A percentile compares a stretch with the other conserved stretches of the same genome.
Conservation (phyloP, 2,329 filamentous ascomycete genomes). For the Shiraia sp. region DNA sequence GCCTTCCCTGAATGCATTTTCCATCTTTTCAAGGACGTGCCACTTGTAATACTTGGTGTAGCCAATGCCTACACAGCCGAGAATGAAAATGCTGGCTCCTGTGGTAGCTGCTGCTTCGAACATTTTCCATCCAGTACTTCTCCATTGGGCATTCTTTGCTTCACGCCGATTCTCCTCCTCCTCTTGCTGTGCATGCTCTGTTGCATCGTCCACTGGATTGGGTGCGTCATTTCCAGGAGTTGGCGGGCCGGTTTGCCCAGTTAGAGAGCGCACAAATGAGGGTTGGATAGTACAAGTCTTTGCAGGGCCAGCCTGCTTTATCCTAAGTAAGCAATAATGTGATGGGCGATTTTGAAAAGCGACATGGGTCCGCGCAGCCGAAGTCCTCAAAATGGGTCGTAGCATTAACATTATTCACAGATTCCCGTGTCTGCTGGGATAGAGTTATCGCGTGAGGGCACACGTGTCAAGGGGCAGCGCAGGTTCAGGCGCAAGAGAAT, state of each 20-base stretch:
- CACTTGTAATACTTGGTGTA: constrained; percentile 74
- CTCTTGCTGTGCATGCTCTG: constrained; percentile 26
- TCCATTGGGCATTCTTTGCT: constrained; percentile 34
- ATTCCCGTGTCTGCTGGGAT: constrained; percentile 12
- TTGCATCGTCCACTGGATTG: constrained; percentile 44
- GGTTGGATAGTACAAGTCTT: constrained; percentile 10
- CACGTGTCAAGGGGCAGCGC: constrained; percentile 20
- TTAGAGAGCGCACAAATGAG: constrained; percentile 28
- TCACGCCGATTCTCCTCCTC: constrained; percentile 18
- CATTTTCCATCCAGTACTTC: constrained; percentile 55
- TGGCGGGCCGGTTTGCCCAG: constrained; percentile 41
- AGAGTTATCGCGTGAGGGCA: constrained; percentile 24
- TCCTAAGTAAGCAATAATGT: constrained; percentile 14
- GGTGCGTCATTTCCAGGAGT: constrained; percentile 44
- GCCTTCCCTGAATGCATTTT: constrained; percentile 86
- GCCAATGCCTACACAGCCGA: constrained; percentile 52
- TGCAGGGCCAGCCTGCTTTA: constrained; percentile 31
- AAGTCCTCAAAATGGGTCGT: constrained; percentile 19
- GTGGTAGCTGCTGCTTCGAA: constrained; percentile 56
- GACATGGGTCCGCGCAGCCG: constrained; percentile 20
- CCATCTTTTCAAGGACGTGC: constrained; percentile 89
- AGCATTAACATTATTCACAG: constrained; percentile 37
- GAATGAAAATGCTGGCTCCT: constrained; percentile 54
- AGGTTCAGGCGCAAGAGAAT: constrained; percentile 9
- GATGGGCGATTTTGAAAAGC: constrained; percentile 19